A percentile compares a stretch with the other conserved stretches of the same genome.
Evolutionary conservation across 2,329 filamentous ascomycete species (phyloP).

Genomic region (Rhinocladiella mackenziei): DNA sequence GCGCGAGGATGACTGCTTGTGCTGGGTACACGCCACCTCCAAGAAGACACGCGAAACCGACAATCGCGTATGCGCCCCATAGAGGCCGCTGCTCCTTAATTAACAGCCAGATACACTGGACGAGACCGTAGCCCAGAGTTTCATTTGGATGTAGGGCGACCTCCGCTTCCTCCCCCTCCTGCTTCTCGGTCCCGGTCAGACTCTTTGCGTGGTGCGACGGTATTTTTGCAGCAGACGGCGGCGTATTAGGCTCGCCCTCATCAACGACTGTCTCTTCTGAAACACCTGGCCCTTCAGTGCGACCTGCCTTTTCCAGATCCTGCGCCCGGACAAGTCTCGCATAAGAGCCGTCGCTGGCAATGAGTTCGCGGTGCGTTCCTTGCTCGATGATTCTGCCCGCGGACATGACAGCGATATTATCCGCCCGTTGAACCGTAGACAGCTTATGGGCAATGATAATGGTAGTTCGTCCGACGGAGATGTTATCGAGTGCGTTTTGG

Average conservation of each 20-base stretch:
- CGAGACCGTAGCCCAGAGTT: no score
- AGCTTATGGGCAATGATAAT: slow-evolving; percentile 72
- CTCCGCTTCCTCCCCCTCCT: no score
- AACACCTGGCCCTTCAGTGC: slow-evolving; percentile 10
- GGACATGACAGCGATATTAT: slow-evolving; percentile 72
- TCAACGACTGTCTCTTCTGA: neutral
- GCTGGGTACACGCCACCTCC: slow-evolving; percentile 45
- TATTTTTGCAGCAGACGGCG: no score
- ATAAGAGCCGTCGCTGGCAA: slow-evolving; percentile 61
- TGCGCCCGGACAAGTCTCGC: slow-evolving; percentile 47
- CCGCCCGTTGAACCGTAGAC: slow-evolving; percentile 69
- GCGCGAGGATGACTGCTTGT: slow-evolving; percentile 42
- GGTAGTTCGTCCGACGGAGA: slow-evolving; percentile 62
- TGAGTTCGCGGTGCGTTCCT: slow-evolving; percentile 69
- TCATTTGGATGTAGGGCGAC: no score
- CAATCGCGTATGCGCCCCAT: slow-evolving; percentile 37
- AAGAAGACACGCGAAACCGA: slow-evolving; percentile 33
- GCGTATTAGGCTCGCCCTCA: no score
- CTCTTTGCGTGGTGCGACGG: no score
- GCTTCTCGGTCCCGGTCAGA: no score
- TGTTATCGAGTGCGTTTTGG: slow-evolving; percentile 49
- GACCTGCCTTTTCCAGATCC: slow-evolving; percentile 37
- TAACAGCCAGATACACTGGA: slow-evolving; percentile 37
- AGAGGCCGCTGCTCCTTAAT: slow-evolving; percentile 33
- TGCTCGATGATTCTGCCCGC: slow-evolving; percentile 67